Evolutionary conservation across 495 filamentous ascomycete genomes (phyloP).

Genomic region (Lophiostoma macrostomum): DNA sequence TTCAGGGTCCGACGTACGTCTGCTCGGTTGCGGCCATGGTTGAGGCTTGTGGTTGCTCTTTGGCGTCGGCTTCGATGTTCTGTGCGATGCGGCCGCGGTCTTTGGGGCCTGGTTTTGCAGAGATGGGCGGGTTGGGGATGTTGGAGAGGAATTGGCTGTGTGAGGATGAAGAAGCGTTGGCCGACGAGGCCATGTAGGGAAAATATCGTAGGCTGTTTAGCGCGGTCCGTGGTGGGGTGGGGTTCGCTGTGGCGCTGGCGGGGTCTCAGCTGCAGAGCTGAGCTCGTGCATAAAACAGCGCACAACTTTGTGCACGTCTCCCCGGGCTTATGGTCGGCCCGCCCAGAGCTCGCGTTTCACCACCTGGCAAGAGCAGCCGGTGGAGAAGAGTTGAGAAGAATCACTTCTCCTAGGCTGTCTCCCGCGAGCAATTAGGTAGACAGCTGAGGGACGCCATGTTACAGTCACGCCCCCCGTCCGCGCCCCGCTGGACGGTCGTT

Average conservation of each 20-base stretch:
- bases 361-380: neutral
- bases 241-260: too few species aligned
- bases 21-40: constrained; percentile 85
- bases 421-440: neutral
- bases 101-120: constrained; percentile 48
- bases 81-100: constrained; percentile 46
- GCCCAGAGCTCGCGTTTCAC: too few species aligned
- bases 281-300: too few species aligned
- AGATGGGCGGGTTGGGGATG: constrained; percentile 44
- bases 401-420: constrained; percentile 3
- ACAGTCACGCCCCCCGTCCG: neutral
- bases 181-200: constrained; percentile 16
- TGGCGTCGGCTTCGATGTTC: constrained; percentile 37
- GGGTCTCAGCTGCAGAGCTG: too few species aligned
- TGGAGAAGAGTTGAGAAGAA: neutral
- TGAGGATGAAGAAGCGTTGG: constrained; percentile 26
- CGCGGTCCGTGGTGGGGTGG: constrained; percentile 9
- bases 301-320: too few species aligned
- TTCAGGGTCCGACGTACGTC: constrained; percentile 80
- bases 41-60: constrained; percentile 49
- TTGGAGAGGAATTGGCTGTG: constrained; percentile 33
- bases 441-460: constrained; percentile 19
- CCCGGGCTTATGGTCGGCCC: too few species aligned
- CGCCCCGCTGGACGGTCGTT: constrained; percentile 29
- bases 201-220: constrained; percentile 16